Evolutionary conservation across 495 filamentous ascomycete species (phyloP).

Genomic region (Lindgomyces ingoldianus): DNA sequence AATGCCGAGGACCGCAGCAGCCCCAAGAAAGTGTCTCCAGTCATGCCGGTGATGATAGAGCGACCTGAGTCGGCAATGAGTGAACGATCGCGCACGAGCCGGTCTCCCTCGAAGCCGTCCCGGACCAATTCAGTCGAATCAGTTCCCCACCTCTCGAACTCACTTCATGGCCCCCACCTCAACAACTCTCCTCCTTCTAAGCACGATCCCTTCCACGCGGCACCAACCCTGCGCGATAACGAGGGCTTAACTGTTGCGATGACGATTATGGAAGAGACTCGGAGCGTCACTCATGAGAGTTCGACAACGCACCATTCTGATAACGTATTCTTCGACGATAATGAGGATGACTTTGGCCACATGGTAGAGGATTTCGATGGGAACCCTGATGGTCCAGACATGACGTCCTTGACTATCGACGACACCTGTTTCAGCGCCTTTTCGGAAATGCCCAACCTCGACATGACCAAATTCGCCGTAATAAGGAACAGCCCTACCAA

Average conservation of each 20-base stretch:
- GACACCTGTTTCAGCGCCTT: conserved; percentile 85
- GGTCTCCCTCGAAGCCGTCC: conserved; percentile 27
- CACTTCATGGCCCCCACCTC: not conserved
- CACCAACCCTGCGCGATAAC: conserved; percentile 42
- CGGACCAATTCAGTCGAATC: conserved; percentile 25
- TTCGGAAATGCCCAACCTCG: conserved; percentile 72
- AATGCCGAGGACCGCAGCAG: conserved; percentile 1
- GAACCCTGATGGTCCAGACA: conserved; percentile 34
- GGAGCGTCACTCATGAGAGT: conserved; percentile 35
- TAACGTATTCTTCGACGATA: conserved; percentile 34
- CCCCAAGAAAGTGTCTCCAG: conserved; percentile 32
- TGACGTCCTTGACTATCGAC: conserved; percentile 55
- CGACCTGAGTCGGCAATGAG: conserved; percentile 23
- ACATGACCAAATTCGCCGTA: conserved; percentile 82
- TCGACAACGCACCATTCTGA: conserved; percentile 44
- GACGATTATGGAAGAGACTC: conserved; percentile 37
- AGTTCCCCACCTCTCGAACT: not conserved
- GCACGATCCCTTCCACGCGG: conserved; percentile 8
- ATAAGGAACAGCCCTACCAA: conserved; percentile 60
- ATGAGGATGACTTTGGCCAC: not conserved
- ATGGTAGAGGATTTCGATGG: conserved; percentile 26
- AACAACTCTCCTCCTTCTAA: not conserved
- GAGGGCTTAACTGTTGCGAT: conserved; percentile 42
- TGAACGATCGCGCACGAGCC: conserved; percentile 12
- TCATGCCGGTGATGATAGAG: conserved; percentile 17